phyloP scores from a whole-genome alignment of 345 rosid genomes.

The Camelina sativa region DNA sequence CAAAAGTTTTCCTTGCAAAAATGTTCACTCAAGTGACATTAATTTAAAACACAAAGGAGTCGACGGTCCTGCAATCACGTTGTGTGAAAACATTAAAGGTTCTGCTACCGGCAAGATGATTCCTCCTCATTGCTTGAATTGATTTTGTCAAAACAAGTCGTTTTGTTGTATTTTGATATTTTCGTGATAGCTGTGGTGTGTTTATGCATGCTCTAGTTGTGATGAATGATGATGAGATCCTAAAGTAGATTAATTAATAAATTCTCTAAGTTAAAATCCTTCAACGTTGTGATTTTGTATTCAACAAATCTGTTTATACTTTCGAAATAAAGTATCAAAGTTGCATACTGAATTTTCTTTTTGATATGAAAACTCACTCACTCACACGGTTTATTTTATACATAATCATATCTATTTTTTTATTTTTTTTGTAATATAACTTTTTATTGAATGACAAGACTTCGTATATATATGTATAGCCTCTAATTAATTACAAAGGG shows the following conservation, averaged over 20 bases:
- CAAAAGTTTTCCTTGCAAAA: constrained; percentile 25
- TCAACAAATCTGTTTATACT: not conserved
- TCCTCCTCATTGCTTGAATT: constrained; percentile 7
- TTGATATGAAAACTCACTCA: not conserved
- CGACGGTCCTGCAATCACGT: constrained; percentile 7
- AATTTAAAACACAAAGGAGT: not conserved
- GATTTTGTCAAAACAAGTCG: not conserved
- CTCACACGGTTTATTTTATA: not conserved
- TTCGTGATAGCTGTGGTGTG: not conserved
- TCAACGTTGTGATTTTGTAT: not conserved
- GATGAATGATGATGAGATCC: no score
- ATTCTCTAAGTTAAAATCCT: not conserved
- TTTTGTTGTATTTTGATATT: not conserved
- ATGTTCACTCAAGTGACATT: constrained; percentile 31
- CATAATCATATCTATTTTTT: no score
- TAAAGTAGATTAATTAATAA: not conserved
- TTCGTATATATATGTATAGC: not conserved
- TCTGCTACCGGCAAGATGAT: not conserved
- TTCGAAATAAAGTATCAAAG: not conserved
- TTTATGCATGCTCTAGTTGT: not conserved
- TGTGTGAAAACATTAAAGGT: constrained; percentile 35
- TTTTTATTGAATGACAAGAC: not conserved
- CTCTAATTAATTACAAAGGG: not conserved
- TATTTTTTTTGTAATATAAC: no score
- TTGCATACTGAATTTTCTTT: not conserved